Evolutionary conservation across 495 filamentous ascomycete species (phyloP).

Genomic region (Apodospora peruviana): DNA sequence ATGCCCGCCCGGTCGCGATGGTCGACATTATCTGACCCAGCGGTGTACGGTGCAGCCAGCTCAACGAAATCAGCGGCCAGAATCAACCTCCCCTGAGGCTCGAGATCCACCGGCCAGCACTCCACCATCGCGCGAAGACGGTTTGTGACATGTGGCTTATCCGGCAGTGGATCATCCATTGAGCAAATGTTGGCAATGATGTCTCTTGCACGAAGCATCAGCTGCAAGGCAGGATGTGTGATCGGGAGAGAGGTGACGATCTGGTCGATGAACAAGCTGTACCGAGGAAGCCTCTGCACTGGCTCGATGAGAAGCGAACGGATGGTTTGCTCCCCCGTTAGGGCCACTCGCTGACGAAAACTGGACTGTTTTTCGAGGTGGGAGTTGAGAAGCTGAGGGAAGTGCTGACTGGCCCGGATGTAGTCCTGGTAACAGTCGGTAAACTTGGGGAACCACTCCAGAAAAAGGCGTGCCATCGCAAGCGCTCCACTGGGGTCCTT

Average conservation of each 20-base stretch:
- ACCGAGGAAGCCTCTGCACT: conserved; percentile 89
- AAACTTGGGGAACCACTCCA: conserved; percentile 89
- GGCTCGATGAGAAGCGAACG: conserved; percentile 95
- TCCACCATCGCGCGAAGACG: conserved; percentile 70
- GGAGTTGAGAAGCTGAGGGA: conserved; percentile 69
- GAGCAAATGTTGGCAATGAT: conserved; percentile 94
- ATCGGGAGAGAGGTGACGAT: conserved; percentile 79
- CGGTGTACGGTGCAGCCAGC: conserved; percentile 63
- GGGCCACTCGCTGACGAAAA: conserved; percentile 69
- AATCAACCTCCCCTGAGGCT: conserved; percentile 74
- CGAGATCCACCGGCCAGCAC: conserved; percentile 70
- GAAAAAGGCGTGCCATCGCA: conserved; percentile 67
- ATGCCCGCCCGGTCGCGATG: conserved; percentile 53
- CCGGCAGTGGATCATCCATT: conserved; percentile 62
- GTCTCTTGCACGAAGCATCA: conserved; percentile 78
- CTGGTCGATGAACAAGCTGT: conserved; percentile 92
- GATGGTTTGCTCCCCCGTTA: conserved; percentile 84
- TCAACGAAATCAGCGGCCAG: conserved; percentile 78
- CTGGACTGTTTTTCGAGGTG: conserved; percentile 74
- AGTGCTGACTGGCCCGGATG: conserved; percentile 76
- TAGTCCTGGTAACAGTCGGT: conserved; percentile 85
- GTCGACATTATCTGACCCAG: conserved; percentile 8
- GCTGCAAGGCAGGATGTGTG: conserved; percentile 73
- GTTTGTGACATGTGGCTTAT: conserved; percentile 64
- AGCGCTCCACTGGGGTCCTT: conserved; percentile 69